Conservation (phyloP, 768 basidiomycete genomes). For the Boletus rufocinnamomeus region DNA sequence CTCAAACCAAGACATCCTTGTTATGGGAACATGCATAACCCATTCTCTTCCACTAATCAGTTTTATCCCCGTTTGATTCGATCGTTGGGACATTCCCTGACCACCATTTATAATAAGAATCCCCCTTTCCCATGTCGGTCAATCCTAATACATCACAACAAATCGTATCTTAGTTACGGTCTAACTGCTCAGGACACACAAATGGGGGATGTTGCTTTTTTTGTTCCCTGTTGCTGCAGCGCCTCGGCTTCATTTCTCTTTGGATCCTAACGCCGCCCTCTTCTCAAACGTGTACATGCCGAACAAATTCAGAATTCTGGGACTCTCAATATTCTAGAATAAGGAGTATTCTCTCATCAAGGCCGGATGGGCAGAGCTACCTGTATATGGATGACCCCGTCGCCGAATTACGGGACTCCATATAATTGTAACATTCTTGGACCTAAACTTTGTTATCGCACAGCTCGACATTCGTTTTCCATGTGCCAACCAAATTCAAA, state of each 20-base stretch:
- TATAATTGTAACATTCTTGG: constrained; percentile 1
- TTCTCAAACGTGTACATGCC: constrained; percentile 15
- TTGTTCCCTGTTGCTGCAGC: not conserved
- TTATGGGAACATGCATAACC: constrained; percentile 17
- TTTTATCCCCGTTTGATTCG: constrained; percentile 22
- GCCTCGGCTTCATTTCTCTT: constrained; percentile 10
- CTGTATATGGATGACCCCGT: constrained; percentile 22
- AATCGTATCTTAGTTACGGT: constrained; percentile 27
- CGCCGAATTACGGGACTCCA: constrained; percentile 6
- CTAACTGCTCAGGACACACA: constrained; percentile 10
- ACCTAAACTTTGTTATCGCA: constrained; percentile 11
- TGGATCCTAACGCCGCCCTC: constrained; percentile 14
- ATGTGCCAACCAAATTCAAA: not conserved
- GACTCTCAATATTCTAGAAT: constrained; percentile 8
- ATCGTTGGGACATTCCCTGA: constrained; percentile 16
- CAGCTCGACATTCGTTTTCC: not conserved
- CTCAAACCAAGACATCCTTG: constrained; percentile 8
- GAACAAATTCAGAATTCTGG: constrained; percentile 8
- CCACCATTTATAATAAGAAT: constrained; percentile 13
- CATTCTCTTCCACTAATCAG: constrained; percentile 12
- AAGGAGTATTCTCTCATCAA: constrained; percentile 7
- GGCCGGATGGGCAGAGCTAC: constrained; percentile 14
- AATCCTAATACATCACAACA: constrained; percentile 12
- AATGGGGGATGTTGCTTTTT: constrained; percentile 3
- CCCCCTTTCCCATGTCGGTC: constrained; percentile 28